Conservation (phyloP, 805 yeast genomes). For the Groenewaldozyma tartarivorans region DNA sequence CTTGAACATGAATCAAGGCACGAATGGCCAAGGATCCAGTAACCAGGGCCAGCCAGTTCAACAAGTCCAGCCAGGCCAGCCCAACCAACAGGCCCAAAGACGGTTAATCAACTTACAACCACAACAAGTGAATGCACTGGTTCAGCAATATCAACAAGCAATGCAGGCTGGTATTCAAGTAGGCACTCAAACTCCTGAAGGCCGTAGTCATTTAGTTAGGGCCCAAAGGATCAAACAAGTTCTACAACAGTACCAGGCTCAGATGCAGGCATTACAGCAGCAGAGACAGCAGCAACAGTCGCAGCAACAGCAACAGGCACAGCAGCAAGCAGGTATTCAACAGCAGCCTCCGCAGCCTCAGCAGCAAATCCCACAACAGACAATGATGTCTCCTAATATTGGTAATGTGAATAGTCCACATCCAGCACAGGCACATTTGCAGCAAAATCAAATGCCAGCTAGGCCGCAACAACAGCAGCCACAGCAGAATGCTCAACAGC, state of each 20-base stretch:
- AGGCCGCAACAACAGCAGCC: constrained; percentile 16
- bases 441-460: constrained; percentile 6
- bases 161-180: constrained; percentile 17
- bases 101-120: constrained; percentile 9
- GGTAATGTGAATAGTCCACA: background rate
- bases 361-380: background rate
- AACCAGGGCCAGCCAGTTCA: background rate
- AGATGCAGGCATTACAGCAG: constrained; percentile 12
- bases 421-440: constrained; percentile 12
- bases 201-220: constrained; percentile 22
- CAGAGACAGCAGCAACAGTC: constrained; percentile 15
- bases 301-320: constrained; percentile 16
- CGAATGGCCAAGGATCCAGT: background rate
- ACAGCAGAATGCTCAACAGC: constrained; percentile 9
- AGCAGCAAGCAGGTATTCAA: constrained; percentile 11
- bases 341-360: constrained; percentile 8
- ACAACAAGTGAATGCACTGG: constrained; percentile 21
- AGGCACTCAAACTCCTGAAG: constrained; percentile 25
- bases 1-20: background rate
- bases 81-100: background rate
- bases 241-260: constrained; percentile 17
- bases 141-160: constrained; percentile 24
- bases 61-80: constrained; percentile 1
- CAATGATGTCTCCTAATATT: background rate
- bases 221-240: constrained; percentile 23